Conservation (phyloP, 345 rosid genomes). For the Rhodamnia argentea region DNA sequence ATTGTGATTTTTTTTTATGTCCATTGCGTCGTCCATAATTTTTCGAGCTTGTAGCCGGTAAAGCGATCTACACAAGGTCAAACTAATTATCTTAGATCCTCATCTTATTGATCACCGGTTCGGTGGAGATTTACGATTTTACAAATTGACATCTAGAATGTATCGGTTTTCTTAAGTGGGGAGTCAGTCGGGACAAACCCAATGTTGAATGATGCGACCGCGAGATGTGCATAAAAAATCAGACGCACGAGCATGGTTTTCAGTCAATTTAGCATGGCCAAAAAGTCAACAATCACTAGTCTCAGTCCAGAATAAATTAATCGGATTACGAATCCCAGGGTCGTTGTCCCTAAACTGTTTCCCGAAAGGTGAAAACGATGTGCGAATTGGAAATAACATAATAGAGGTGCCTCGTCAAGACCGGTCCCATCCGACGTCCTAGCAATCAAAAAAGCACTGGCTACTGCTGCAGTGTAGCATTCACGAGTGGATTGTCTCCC, state of each 20-base stretch:
- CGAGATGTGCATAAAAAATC: not conserved
- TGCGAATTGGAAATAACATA: not conserved
- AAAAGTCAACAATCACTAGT: not conserved
- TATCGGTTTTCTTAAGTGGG: not conserved
- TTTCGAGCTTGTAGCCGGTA: not conserved
- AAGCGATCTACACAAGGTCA: not conserved
- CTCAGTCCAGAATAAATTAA: not conserved
- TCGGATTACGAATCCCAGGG: not conserved
- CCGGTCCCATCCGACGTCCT: not conserved
- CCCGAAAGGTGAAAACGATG: not conserved
- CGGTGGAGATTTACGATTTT: not conserved
- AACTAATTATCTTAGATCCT: accelerated
- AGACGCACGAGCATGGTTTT: not conserved
- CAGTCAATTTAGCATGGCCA: not conserved
- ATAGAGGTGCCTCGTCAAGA: not conserved
- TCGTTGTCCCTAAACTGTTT: not conserved
- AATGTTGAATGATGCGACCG: not conserved
- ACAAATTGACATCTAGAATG: not conserved
- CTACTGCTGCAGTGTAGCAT: not conserved
- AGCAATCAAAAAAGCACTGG: constrained; percentile 7
- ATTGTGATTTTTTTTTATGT: not conserved
- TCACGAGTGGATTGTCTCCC: constrained; percentile 42
- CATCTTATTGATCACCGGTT: not conserved
- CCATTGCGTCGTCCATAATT: too few relatives aligned
- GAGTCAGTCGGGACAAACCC: not conserved